Percentiles rank a stretch among this genome's conserved stretches.
Conservation (phyloP, 1,139 yeast species). For the Barnettozyma hawaiiensis region DNA sequence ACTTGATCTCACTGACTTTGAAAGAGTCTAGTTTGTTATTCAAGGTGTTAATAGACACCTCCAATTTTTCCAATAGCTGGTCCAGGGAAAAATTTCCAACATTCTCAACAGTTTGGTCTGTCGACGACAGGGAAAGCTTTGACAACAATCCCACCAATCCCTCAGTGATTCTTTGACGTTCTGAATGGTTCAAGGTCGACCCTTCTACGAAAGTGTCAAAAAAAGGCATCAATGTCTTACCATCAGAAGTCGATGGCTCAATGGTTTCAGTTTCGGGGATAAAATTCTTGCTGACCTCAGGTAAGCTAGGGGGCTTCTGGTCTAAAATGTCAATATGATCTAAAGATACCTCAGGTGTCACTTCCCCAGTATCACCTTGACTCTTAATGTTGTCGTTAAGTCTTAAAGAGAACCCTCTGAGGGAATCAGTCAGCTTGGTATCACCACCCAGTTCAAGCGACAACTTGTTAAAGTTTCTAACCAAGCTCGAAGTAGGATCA, state of each 20-base stretch:
- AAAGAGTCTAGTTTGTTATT: neutral
- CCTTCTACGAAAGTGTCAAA: slow-evolving; percentile 1
- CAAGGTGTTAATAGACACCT: neutral
- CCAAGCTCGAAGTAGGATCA: slow-evolving; percentile 6
- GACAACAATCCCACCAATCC: neutral
- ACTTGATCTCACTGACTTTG: slow-evolving; percentile 4
- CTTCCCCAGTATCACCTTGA: neutral
- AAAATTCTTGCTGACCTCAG: slow-evolving; percentile 4
- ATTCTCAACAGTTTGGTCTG: neutral
- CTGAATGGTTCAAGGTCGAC: neutral
- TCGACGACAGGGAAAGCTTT: neutral
- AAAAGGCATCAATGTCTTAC: neutral
- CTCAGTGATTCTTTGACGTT: neutral
- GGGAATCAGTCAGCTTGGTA: neutral
- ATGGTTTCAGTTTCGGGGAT: neutral
- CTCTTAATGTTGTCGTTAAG: neutral
- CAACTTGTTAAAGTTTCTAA: slow-evolving; percentile 10
- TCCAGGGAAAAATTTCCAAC: neutral
- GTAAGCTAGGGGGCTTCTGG: slow-evolving; percentile 17
- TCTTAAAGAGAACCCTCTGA: slow-evolving; percentile 6
- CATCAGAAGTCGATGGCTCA: neutral
- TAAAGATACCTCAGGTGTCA: slow-evolving; percentile 12
- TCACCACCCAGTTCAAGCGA: slow-evolving; percentile 2
- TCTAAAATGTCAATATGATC: slow-evolving; percentile 21
- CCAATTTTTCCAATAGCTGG: slow-evolving; percentile 1